A percentile compares a stretch with the other conserved stretches of the same genome.
phyloP scores from a whole-genome alignment of 1,284 basidiomycete genomes.

The Termitomyces sp. region DNA sequence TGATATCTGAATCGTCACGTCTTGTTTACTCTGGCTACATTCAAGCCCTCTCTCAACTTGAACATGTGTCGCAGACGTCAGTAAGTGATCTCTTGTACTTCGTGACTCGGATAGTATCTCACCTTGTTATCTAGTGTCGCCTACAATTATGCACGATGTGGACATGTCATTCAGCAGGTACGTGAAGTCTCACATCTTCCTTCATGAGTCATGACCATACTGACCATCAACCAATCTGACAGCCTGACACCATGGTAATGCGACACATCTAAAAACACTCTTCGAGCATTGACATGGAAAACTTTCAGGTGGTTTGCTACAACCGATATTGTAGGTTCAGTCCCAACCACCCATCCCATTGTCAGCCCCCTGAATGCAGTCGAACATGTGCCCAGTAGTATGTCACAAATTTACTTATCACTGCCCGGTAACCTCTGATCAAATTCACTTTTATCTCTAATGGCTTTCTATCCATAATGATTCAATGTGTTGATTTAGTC shows the following conservation, averaged over 20 bases:
- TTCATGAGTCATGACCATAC: not conserved
- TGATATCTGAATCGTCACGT: no score
- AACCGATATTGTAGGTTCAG: slow-evolving; percentile 59
- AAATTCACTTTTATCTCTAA: not conserved
- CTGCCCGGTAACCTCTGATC: no score
- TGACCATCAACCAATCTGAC: not conserved
- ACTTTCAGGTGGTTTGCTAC: slow-evolving; percentile 57
- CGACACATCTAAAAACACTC: not conserved
- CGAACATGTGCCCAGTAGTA: slow-evolving; percentile 69
- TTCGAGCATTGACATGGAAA: not conserved
- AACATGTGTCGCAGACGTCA: not conserved
- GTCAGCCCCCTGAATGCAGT: slow-evolving; percentile 47
- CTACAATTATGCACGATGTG: not conserved
- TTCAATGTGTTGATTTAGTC: slow-evolving; percentile 35
- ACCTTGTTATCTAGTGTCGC: not conserved
- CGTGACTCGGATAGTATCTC: no score
- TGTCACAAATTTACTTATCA: slow-evolving; percentile 24
- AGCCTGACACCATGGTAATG: not conserved
- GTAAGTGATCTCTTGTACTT: not conserved
- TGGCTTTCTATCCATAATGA: not conserved
- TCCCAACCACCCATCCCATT: slow-evolving; percentile 46
- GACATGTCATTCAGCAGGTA: not conserved
- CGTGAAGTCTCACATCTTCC: not conserved
- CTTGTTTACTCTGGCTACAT: not conserved
- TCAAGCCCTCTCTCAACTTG: not conserved